Percentiles rank a stretch among this genome's conserved stretches.
Evolutionary conservation across 2,329 filamentous ascomycete species (phyloP).

Genomic region (Pestalotiopsis sp.): DNA sequence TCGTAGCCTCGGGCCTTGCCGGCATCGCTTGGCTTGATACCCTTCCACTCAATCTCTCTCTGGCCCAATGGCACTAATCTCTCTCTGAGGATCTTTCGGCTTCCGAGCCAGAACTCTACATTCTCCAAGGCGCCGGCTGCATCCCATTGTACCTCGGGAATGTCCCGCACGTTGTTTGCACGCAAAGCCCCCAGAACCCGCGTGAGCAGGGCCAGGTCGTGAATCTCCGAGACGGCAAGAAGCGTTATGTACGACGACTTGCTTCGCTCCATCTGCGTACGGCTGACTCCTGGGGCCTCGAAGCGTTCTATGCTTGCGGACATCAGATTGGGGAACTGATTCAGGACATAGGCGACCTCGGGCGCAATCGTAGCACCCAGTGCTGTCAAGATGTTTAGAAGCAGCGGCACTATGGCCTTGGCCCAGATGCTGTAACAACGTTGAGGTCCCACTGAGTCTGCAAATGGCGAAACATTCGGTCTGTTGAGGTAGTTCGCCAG

Average conservation of each 20-base stretch:
- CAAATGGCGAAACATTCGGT: conserved; percentile 74
- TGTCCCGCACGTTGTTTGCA: conserved; percentile 68
- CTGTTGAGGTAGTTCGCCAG: conserved; percentile 78
- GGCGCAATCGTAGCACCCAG: conserved; percentile 81
- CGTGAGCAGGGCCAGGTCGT: conserved; percentile 76
- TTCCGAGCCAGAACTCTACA: conserved; percentile 78
- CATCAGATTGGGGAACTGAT: conserved; percentile 83
- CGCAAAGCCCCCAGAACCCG: conserved; percentile 71
- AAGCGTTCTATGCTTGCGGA: conserved; percentile 72
- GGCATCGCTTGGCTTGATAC: conserved; percentile 31
- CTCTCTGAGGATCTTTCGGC: conserved; percentile 69
- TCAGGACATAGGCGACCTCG: conserved; percentile 85
- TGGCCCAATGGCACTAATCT: conserved; percentile 73
- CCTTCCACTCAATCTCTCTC: conserved; percentile 69
- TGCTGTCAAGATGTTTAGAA: conserved; percentile 83
- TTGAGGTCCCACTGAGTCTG: conserved; percentile 66
- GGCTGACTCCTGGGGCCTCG: conserved; percentile 59
- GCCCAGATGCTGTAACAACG: conserved; percentile 90
- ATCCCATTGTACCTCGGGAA: conserved; percentile 78
- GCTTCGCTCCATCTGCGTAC: conserved; percentile 53
- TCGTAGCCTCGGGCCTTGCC: conserved; percentile 49
- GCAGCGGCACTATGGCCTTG: conserved; percentile 82
- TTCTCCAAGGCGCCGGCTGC: conserved; percentile 73
- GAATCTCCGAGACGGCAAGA: conserved; percentile 73
- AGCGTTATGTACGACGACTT: conserved; percentile 65